Evolutionary conservation across 2,329 filamentous ascomycete genomes (phyloP).

Genomic region (Sclerotinia borealis): DNA sequence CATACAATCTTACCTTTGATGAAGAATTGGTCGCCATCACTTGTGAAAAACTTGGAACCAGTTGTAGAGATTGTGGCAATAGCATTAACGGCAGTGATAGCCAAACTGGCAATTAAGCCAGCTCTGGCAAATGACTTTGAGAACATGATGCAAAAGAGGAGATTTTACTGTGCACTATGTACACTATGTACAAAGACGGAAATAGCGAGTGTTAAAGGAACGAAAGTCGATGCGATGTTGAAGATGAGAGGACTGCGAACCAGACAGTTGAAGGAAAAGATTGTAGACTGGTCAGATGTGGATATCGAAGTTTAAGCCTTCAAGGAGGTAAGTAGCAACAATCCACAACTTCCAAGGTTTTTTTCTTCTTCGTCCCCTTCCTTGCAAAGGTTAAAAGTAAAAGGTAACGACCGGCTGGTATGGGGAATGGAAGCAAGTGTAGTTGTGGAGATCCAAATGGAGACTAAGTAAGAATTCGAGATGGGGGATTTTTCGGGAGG

Average conservation of each 20-base stretch:
- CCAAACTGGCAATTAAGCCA: constrained; percentile 25
- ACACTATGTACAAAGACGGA: constrained; percentile 8
- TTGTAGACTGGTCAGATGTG: not conserved
- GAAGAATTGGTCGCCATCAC: constrained; percentile 75
- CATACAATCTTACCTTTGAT: constrained; percentile 58
- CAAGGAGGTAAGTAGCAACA: not conserved
- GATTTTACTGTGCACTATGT: no score
- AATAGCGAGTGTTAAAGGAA: not conserved
- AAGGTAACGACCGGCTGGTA: not conserved
- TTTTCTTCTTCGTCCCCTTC: not conserved
- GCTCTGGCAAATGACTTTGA: constrained; percentile 21
- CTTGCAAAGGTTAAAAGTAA: not conserved
- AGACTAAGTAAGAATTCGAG: not conserved
- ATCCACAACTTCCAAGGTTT: not conserved
- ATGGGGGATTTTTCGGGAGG: not conserved
- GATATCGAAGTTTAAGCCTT: not conserved
- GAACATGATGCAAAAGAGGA: constrained; percentile 21
- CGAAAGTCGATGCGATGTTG: not conserved
- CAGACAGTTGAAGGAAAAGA: constrained; percentile 1
- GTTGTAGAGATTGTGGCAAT: constrained; percentile 48
- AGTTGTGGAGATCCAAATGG: not conserved
- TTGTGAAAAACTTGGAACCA: constrained; percentile 81
- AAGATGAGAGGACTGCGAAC: not conserved
- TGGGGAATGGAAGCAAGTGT: not conserved
- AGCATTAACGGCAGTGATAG: constrained; percentile 28